These are phyloP conservation scores for Neurospora terricola DNA, from an alignment of 495 filamentous ascomycete genomes.

Conservation along the genomic window DNA sequence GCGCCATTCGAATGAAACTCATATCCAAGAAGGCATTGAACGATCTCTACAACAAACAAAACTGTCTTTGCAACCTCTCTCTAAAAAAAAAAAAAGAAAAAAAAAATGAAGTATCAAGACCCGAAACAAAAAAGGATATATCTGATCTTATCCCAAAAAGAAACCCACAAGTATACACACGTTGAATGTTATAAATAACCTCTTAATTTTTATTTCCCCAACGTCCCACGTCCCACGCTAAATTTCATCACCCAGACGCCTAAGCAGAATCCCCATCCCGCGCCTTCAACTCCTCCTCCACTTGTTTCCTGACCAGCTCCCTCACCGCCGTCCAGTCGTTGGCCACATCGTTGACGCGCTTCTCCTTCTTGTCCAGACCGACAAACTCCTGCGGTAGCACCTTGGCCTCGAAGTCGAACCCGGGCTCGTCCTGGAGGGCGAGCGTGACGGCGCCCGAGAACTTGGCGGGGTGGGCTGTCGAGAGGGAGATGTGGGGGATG, in stretches of 20 bases:
- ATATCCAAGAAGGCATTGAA: too few relatives aligned
- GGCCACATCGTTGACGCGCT: slow-evolving; percentile 45
- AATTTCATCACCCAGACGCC: background rate
- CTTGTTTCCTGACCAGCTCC: slow-evolving; percentile 44
- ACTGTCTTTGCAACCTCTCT: background rate
- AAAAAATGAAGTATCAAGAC: background rate
- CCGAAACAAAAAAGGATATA: background rate
- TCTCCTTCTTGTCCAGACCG: slow-evolving; percentile 57
- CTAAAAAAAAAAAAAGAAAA: background rate
- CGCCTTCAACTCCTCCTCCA: slow-evolving; percentile 40
- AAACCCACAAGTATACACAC: background rate
- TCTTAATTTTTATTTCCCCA: background rate
- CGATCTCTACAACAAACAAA: background rate
- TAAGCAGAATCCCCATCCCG: background rate
- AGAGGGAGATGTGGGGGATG: slow-evolving; percentile 63
- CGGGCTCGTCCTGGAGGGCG: slow-evolving; percentile 55
- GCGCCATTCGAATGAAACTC: too few relatives aligned
- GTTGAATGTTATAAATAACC: background rate
- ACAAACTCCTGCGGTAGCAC: slow-evolving; percentile 73
- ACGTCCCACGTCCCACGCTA: too few relatives aligned
- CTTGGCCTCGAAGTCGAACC: slow-evolving; percentile 58
- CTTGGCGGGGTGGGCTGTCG: slow-evolving; percentile 91
- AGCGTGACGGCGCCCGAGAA: slow-evolving; percentile 70
- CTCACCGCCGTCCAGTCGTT: slow-evolving; percentile 41
- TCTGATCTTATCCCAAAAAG: background rate